phyloP scores from a whole-genome alignment of 23 red algal genomes.

The Gracilariopsis chorda region DNA sequence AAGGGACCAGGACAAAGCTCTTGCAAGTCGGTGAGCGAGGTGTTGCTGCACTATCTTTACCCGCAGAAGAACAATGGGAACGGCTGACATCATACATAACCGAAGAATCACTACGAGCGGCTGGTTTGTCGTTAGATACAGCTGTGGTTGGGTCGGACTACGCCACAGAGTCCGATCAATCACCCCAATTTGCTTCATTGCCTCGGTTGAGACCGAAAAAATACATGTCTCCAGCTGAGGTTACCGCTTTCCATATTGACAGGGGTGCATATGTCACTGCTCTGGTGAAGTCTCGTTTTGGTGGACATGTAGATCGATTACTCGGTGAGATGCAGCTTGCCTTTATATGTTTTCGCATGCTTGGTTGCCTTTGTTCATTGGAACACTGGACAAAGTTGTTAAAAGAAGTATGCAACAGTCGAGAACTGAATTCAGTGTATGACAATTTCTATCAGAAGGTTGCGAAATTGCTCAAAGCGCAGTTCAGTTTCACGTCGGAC shows the following conservation, averaged over 20 bases:
- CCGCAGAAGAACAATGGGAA: not conserved
- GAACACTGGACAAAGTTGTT: conserved; percentile 4
- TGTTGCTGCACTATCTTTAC: not conserved
- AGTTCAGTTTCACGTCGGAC: not conserved
- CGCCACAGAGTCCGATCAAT: not conserved
- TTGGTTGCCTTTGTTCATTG: not conserved
- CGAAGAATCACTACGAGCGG: not conserved
- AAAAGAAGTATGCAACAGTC: conserved; percentile 23
- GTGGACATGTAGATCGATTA: not conserved
- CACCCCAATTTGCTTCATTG: not conserved
- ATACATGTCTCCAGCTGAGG: not conserved
- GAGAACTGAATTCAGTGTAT: not conserved
- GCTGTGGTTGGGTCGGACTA: not conserved
- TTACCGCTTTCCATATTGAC: not conserved
- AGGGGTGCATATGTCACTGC: not conserved
- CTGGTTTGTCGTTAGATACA: not conserved
- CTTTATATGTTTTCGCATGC: conserved; percentile 5
- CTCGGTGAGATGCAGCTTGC: not conserved
- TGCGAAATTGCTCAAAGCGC: not conserved
- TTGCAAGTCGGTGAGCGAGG: not conserved
- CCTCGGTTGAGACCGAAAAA: not conserved
- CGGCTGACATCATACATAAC: not conserved
- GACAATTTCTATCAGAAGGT: not conserved
- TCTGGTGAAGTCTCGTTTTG: not conserved
- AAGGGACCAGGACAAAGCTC: not conserved